Conservation (phyloP, 768 basidiomycete species). For the Russula dissimulans region DNA sequence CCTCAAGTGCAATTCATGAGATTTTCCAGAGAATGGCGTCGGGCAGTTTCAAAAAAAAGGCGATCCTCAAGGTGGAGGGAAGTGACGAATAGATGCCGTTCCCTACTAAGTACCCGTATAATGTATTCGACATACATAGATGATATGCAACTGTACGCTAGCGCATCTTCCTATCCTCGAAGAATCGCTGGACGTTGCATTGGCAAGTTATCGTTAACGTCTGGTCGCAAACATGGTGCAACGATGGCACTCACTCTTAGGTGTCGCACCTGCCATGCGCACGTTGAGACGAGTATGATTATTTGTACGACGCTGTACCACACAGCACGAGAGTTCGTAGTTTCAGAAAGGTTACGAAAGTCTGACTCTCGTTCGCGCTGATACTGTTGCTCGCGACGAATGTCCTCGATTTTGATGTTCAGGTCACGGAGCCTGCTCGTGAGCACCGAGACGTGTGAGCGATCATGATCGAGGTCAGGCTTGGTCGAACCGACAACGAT, state of each 20-base stretch:
- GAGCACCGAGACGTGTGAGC: conserved; percentile 74
- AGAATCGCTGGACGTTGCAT: conserved; percentile 50
- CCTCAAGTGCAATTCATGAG: conserved; percentile 27
- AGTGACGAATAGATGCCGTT: conserved; percentile 9
- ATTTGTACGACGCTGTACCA: conserved; percentile 94
- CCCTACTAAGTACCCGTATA: conserved; percentile 9
- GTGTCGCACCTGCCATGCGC: conserved; percentile 89
- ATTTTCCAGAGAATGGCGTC: conserved; percentile 27
- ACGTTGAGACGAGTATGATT: conserved; percentile 70
- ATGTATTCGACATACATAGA: conserved; percentile 12
- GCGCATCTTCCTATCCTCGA: conserved; percentile 77
- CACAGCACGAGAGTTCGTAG: conserved; percentile 84
- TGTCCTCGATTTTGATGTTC: conserved; percentile 88
- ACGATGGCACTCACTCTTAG: conserved; percentile 51
- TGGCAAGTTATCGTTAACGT: background rate
- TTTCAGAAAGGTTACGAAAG: conserved; percentile 82
- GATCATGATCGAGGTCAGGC: conserved; percentile 79
- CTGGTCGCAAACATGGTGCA: background rate
- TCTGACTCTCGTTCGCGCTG: conserved; percentile 92
- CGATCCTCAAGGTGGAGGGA: conserved; percentile 35
- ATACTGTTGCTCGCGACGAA: conserved; percentile 93
- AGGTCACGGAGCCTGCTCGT: conserved; percentile 82
- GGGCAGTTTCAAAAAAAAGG: conserved; percentile 42
- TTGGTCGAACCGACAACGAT: conserved; percentile 85
- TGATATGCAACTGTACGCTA: conserved; percentile 27